These are phyloP conservation scores for Simplicillium aogashimaense DNA, from an alignment of 2,329 filamentous ascomycete species.

Conservation along the genomic window DNA sequence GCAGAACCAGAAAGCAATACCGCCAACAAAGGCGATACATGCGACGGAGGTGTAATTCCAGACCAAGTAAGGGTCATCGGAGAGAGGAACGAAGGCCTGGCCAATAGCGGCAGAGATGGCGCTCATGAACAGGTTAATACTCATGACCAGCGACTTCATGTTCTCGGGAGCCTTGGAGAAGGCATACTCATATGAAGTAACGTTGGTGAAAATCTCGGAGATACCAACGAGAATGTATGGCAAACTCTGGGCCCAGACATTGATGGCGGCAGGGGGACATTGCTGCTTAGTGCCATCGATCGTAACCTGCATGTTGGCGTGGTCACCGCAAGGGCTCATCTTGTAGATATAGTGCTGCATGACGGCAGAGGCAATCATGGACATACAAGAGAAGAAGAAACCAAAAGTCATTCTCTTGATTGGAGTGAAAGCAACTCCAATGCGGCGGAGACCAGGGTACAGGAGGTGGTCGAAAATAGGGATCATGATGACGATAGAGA, in stretches of 20 bases:
- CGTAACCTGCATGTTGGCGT: constrained; percentile 27
- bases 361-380: constrained; percentile 49
- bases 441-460: constrained; percentile 57
- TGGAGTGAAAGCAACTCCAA: constrained; percentile 58
- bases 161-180: constrained; percentile 70
- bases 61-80: constrained; percentile 53
- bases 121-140: constrained; percentile 60
- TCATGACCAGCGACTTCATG: constrained; percentile 69
- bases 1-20: constrained; percentile 56
- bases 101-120: constrained; percentile 61
- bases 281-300: constrained; percentile 19
- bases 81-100: constrained; percentile 55
- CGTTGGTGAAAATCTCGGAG: constrained; percentile 44
- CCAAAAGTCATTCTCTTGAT: constrained; percentile 67
- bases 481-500: constrained; percentile 67
- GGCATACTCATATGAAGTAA: constrained; percentile 61
- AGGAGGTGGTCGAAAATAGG: constrained; percentile 59
- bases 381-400: constrained; percentile 54
- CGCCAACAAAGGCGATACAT: constrained; percentile 51
- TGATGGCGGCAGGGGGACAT: constrained; percentile 51
- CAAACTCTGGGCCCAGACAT: constrained; percentile 49
- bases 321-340: constrained; percentile 46
- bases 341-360: constrained; percentile 56
- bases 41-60: constrained; percentile 64
- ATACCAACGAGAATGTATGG: constrained; percentile 41